Conservation (phyloP, 2,329 filamentous ascomycete species). For the Aspergillus neotritici region DNA sequence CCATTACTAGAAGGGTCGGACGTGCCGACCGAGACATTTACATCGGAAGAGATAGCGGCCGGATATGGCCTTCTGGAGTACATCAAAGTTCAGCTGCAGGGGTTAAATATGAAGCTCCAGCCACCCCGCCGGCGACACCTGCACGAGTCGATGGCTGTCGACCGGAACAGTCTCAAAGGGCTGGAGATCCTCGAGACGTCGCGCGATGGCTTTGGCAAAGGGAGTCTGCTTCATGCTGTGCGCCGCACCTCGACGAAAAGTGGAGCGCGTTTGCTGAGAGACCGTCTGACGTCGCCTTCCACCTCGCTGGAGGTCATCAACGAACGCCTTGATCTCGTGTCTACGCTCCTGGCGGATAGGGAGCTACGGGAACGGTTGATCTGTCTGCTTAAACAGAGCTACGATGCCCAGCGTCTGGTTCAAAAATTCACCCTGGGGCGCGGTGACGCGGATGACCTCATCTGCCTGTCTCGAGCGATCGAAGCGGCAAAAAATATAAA, state of each 20-base stretch:
- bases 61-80: slow-evolving; percentile 80
- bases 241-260: slow-evolving; percentile 87
- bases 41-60: slow-evolving; percentile 63
- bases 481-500: slow-evolving; percentile 62
- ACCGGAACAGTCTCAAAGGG: slow-evolving; percentile 83
- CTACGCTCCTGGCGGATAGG: slow-evolving; percentile 62
- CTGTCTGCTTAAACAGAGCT: slow-evolving; percentile 64
- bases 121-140: slow-evolving; percentile 69
- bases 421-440: slow-evolving; percentile 91
- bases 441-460: slow-evolving; percentile 85
- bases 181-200: slow-evolving; percentile 86
- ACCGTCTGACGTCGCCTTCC: slow-evolving; percentile 82
- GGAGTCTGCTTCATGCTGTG: slow-evolving; percentile 85
- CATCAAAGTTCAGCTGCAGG: slow-evolving; percentile 70
- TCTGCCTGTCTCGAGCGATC: slow-evolving; percentile 78
- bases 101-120: slow-evolving; percentile 73
- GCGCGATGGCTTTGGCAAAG: slow-evolving; percentile 69
- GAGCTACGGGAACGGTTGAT: slow-evolving; percentile 65
- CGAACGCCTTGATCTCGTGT: slow-evolving; percentile 73
- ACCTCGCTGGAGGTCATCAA: slow-evolving; percentile 78
- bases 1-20: slow-evolving; percentile 66
- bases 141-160: slow-evolving; percentile 78
- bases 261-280: slow-evolving; percentile 74
- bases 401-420: slow-evolving; percentile 82
- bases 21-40: slow-evolving; percentile 54